Evolutionary conservation across 345 rosid genomes (phyloP).

Genomic region (Boechera divaricarpa): DNA sequence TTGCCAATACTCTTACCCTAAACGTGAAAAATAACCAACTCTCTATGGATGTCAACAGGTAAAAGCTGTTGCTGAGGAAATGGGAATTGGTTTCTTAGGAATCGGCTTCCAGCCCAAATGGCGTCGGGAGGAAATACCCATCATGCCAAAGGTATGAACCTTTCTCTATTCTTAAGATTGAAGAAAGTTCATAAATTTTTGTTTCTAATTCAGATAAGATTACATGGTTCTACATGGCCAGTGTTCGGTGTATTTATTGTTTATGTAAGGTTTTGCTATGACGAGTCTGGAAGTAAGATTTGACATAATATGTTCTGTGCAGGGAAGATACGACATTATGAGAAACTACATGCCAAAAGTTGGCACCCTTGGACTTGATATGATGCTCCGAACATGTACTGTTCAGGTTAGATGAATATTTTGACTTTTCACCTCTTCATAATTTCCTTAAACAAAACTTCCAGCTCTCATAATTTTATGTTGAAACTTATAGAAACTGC

Average conservation of each 20-base stretch:
- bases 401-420: constrained; percentile 77
- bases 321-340: constrained; percentile 99
- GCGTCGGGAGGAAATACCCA: constrained; percentile 81
- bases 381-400: constrained; percentile 98
- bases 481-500: constrained; percentile 6
- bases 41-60: constrained; percentile 56
- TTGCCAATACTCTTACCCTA: constrained; percentile 11
- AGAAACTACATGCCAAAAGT: constrained; percentile 99
- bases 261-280: constrained; percentile 1
- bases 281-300: constrained; percentile 6
- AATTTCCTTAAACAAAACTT: constrained; percentile 4
- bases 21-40: not conserved
- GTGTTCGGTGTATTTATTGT: not conserved
- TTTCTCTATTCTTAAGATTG: not conserved
- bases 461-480: not conserved
- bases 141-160: constrained; percentile 93
- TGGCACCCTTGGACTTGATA: constrained; percentile 92
- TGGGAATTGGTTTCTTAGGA: constrained; percentile 99
- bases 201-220: not conserved
- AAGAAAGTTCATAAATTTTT: not conserved
- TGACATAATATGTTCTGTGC: constrained; percentile 49
- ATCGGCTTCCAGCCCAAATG: constrained; percentile 98
- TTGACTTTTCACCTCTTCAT: not conserved
- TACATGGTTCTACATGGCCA: not conserved
- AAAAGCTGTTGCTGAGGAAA: constrained; percentile 98